These are phyloP conservation scores for Aspergillus biplanus DNA, from an alignment of 495 filamentous ascomycete species.

Conservation along the genomic window DNA sequence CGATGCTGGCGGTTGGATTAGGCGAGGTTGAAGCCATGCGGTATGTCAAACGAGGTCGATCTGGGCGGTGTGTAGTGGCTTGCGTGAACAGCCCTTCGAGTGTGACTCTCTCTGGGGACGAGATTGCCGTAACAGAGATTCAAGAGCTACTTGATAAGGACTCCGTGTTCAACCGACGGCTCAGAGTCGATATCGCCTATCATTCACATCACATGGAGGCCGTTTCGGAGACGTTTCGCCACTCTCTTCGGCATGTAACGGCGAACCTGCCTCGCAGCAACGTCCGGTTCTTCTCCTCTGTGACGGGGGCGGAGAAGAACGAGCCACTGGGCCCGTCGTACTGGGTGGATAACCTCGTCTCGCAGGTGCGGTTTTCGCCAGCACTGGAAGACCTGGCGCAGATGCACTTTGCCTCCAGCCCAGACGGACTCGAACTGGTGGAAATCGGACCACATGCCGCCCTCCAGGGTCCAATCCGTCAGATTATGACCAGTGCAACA, in stretches of 20 bases:
- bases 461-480: constrained; percentile 35
- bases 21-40: neutral
- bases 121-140: constrained; percentile 35
- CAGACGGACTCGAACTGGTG: constrained; percentile 32
- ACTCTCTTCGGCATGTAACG: neutral
- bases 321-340: constrained; percentile 43
- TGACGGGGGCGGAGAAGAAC: constrained; percentile 36
- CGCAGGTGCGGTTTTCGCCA: constrained; percentile 46
- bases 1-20: constrained; percentile 14
- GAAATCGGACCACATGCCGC: constrained; percentile 54
- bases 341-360: constrained; percentile 59
- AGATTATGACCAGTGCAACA: constrained; percentile 23
- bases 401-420: neutral
- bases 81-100: constrained; percentile 48
- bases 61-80: constrained; percentile 50
- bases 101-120: constrained; percentile 47
- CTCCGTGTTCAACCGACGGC: constrained; percentile 17
- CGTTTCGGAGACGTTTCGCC: neutral
- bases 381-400: constrained; percentile 4
- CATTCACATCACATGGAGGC: constrained; percentile 39
- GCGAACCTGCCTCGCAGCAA: neutral
- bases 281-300: constrained; percentile 36
- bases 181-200: constrained; percentile 29
- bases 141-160: constrained; percentile 18
- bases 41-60: constrained; percentile 10